phyloP scores from a whole-genome alignment of 305 asterid genomes.

The Fraxinus nigra region DNA sequence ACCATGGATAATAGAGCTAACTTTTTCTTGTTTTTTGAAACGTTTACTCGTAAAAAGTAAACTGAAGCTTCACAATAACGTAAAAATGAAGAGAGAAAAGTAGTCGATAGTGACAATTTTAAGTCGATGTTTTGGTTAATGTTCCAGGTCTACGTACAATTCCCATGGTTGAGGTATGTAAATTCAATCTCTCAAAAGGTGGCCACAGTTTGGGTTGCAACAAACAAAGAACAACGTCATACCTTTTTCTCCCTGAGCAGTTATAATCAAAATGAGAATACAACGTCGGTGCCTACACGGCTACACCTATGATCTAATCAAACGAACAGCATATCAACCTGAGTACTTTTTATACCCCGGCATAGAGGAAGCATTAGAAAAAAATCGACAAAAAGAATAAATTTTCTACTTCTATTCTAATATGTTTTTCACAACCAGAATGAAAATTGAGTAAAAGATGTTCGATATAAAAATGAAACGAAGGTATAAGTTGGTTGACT shows the following conservation, averaged over 20 bases:
- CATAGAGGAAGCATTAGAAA: neutral
- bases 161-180: no score
- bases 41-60: neutral
- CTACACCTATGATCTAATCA: no score
- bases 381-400: neutral
- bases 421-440: neutral
- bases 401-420: neutral
- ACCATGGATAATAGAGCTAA: neutral
- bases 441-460: neutral
- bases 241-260: no score
- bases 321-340: no score
- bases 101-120: neutral
- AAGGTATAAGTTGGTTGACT: neutral
- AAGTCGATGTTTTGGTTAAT: no score
- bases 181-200: no score
- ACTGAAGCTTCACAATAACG: neutral
- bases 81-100: neutral
- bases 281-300: no score
- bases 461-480: neutral
- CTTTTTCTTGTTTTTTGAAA: no score
- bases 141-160: no score
- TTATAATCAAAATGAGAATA: no score
- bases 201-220: no score
- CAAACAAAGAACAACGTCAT: no score
- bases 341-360: neutral